These are phyloP conservation scores for Colletotrichum tanaceti DNA, from an alignment of 2,329 filamentous ascomycete species.

Conservation along the genomic window DNA sequence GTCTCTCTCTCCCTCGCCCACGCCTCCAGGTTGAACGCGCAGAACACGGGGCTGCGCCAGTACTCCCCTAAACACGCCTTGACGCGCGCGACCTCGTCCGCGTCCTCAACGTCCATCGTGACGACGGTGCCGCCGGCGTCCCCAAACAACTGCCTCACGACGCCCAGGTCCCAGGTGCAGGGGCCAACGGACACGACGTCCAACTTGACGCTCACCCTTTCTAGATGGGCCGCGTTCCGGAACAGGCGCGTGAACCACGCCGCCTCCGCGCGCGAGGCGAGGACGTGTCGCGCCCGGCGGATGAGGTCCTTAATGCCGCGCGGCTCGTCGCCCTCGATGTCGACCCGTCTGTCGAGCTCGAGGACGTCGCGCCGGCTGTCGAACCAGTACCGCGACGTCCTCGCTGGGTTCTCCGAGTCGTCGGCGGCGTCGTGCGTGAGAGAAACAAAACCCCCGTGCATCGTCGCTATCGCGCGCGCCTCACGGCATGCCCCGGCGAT, in stretches of 20 bases:
- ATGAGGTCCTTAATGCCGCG: conserved; percentile 6
- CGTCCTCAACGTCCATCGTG: conserved; percentile 27
- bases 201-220: conserved; percentile 19
- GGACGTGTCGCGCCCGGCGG: conserved; percentile 3
- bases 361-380: conserved; percentile 27
- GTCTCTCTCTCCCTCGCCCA: conserved; percentile 19
- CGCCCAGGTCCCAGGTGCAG: conserved; percentile 18
- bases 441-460: background rate
- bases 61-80: conserved; percentile 11
- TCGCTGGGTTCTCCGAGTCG: background rate
- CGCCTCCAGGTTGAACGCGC: conserved; percentile 31
- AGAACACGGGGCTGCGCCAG: conserved; percentile 33
- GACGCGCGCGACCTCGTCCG: conserved; percentile 17
- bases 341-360: conserved; percentile 30
- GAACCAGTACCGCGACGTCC: conserved; percentile 24
- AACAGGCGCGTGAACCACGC: conserved; percentile 31
- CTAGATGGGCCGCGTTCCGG: background rate
- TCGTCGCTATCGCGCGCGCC: conserved; percentile 25
- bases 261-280: conserved; percentile 29
- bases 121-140: conserved; percentile 10
- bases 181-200: conserved; percentile 8
- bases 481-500: conserved; percentile 27
- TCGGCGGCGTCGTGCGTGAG: background rate
- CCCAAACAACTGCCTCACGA: conserved; percentile 12
- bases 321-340: conserved; percentile 22